Evolutionary conservation across 169 alveolate genomes (phyloP).

Genomic region (Plasmodium gallinaceum): DNA sequence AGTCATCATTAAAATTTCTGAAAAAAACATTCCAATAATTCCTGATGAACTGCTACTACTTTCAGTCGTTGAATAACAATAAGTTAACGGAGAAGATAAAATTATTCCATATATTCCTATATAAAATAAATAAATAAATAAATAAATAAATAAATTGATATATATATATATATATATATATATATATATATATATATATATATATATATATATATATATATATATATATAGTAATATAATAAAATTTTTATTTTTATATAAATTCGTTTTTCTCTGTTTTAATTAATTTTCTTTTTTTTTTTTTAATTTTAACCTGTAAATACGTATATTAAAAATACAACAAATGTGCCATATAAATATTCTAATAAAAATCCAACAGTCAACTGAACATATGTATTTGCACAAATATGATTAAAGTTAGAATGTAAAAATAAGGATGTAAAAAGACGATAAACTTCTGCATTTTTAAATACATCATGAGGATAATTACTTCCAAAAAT

Average conservation of each 20-base stretch:
- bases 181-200: not conserved
- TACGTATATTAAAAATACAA: conserved; percentile 74
- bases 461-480: conserved; percentile 50
- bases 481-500: conserved; percentile 76
- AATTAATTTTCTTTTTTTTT: not conserved
- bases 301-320: conserved; percentile 53
- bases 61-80: conserved; percentile 77
- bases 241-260: not conserved
- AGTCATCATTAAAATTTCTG: conserved; percentile 78
- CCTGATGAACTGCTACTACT: conserved; percentile 76
- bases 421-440: conserved; percentile 75
- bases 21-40: conserved; percentile 76
- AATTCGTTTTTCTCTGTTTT: too few relatives aligned
- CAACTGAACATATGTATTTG: conserved; percentile 77
- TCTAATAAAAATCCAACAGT: conserved; percentile 77
- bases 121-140: conserved; percentile 22
- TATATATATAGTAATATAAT: not conserved
- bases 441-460: conserved; percentile 76
- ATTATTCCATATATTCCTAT: conserved; percentile 75
- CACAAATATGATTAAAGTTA: conserved; percentile 78
- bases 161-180: not conserved
- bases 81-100: conserved; percentile 73
- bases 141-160: not conserved
- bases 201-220: not conserved
- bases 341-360: conserved; percentile 75